A percentile compares a stretch with the other conserved stretches of the same genome.
phyloP scores from a whole-genome alignment of 108 stramenopile species.

The Pseudonitzschia delicatissima region DNA sequence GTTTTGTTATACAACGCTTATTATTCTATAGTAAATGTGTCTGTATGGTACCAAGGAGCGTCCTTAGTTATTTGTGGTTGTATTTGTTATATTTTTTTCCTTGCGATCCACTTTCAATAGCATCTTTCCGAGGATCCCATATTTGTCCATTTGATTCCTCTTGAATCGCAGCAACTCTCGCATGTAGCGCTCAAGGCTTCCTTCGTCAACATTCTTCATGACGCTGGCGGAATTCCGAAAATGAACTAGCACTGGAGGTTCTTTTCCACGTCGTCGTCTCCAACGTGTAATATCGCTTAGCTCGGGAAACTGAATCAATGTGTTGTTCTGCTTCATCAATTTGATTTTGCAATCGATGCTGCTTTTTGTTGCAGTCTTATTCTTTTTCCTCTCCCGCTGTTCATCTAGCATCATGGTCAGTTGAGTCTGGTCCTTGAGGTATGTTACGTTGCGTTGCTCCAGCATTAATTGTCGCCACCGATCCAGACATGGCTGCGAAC shows the following conservation, averaged over 20 bases:
- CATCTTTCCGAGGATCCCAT: not conserved
- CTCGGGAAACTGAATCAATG: slow-evolving; percentile 2
- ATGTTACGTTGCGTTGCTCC: not conserved
- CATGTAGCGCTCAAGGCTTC: not conserved
- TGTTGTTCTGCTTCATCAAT: not conserved
- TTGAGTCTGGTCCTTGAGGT: not conserved
- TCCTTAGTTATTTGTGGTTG: no score
- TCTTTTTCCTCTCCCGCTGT: not conserved
- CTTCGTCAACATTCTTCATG: not conserved
- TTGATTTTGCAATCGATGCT: not conserved
- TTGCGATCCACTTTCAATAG: not conserved
- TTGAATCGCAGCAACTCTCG: not conserved
- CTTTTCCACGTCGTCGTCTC: not conserved
- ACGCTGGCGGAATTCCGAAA: slow-evolving; percentile 5
- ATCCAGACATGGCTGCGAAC: slow-evolving; percentile 11
- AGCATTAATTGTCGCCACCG: slow-evolving; percentile 15
- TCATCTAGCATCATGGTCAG: slow-evolving; percentile 1
- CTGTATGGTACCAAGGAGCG: no score
- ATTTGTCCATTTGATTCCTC: not conserved
- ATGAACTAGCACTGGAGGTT: not conserved
- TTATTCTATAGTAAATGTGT: no score
- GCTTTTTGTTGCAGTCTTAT: not conserved
- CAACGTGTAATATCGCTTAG: not conserved
- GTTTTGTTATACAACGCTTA: no score
- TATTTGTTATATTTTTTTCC: no score